Conservation (phyloP, 2,329 filamentous ascomycete genomes). For the Cladosporium oxysporum region DNA sequence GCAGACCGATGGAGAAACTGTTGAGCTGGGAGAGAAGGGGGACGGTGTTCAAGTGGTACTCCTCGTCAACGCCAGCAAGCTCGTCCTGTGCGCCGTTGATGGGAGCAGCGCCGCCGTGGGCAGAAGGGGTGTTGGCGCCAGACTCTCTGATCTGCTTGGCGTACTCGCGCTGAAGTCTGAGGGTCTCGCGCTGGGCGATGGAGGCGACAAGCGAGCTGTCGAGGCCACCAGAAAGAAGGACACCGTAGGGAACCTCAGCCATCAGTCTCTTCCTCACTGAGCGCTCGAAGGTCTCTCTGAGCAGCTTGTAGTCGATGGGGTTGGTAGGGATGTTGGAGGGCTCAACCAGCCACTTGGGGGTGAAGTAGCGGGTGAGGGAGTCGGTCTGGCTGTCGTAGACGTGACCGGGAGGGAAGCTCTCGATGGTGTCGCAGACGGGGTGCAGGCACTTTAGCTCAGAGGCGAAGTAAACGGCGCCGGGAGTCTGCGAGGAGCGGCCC, state of each 20-base stretch:
- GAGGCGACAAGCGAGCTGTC: conserved; percentile 94
- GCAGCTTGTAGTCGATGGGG: conserved; percentile 78
- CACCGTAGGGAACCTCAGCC: conserved; percentile 98
- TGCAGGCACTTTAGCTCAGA: conserved; percentile 94
- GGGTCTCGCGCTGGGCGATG: conserved; percentile 90
- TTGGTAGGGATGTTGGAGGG: conserved; percentile 72
- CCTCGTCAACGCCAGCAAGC: conserved; percentile 91
- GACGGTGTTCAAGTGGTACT: conserved; percentile 83
- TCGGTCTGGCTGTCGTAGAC: conserved; percentile 93
- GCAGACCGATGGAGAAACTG: conserved; percentile 97
- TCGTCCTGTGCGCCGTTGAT: conserved; percentile 54
- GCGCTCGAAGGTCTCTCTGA: conserved; percentile 82
- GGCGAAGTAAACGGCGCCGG: conserved; percentile 88
- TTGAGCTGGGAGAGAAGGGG: conserved; percentile 93
- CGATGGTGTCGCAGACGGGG: conserved; percentile 92
- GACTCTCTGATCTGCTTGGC: conserved; percentile 40
- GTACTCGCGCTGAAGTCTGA: conserved; percentile 63
- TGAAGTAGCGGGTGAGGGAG: conserved; percentile 81
- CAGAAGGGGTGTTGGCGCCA: conserved; percentile 32
- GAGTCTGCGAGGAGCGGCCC: conserved; percentile 79
- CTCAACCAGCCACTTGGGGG: conserved; percentile 87
- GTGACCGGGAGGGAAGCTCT: conserved; percentile 91
- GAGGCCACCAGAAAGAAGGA: conserved; percentile 89
- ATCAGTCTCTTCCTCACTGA: conserved; percentile 95
- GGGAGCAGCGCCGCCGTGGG: conserved; percentile 35